phyloP scores from a whole-genome alignment of 352 stramenopile species.

The Peronospora farinosa region DNA sequence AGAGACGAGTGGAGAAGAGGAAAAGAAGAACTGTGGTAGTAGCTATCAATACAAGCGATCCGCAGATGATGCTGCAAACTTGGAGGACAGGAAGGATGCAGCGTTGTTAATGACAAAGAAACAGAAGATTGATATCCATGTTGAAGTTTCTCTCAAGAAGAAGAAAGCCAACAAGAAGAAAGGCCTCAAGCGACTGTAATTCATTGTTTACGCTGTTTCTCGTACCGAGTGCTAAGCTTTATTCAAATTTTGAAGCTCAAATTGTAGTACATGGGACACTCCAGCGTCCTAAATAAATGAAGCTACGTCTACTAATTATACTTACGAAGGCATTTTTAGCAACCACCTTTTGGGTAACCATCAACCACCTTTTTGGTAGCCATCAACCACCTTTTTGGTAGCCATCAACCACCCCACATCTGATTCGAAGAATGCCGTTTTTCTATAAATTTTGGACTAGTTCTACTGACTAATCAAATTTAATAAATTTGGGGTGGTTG shows the following conservation, averaged over 20 bases:
- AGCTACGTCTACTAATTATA: no score
- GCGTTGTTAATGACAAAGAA: slow-evolving; percentile 38
- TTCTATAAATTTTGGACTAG: no score
- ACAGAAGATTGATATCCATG: slow-evolving; percentile 29
- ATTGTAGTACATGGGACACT: no score
- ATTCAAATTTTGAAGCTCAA: slow-evolving; percentile 8
- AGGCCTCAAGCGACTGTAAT: slow-evolving; percentile 56
- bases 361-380: no score
- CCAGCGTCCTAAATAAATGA: no score
- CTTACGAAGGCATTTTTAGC: no score
- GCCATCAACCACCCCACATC: no score
- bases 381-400: no score
- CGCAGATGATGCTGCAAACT: slow-evolving; percentile 11
- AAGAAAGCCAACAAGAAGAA: slow-evolving; percentile 72
- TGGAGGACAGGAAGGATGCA: slow-evolving; percentile 11
- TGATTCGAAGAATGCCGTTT: no score
- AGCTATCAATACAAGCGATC: slow-evolving; percentile 19
- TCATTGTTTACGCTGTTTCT: background rate
- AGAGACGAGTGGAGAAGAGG: slow-evolving; percentile 22
- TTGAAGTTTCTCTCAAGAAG: slow-evolving; percentile 41
- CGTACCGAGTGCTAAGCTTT: background rate
- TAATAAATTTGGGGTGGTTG: no score
- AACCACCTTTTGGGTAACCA: no score
- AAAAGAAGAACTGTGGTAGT: slow-evolving; percentile 4
- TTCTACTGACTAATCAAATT: no score